Conservation (phyloP, 306 rosid genomes). For the Vigna angularis region DNA sequence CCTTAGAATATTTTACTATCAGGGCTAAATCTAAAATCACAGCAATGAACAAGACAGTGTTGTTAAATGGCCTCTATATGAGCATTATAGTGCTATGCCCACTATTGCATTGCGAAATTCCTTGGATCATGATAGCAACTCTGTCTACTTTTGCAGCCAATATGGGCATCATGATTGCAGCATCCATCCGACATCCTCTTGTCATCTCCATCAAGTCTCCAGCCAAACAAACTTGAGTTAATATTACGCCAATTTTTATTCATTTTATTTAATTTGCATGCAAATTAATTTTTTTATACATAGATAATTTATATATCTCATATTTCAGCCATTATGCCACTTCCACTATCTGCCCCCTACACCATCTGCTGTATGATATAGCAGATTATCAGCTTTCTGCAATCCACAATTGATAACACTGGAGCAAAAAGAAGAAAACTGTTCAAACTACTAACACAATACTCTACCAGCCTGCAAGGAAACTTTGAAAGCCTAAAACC, state of each 20-base stretch:
- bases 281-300: background rate
- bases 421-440: background rate
- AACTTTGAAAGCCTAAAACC: background rate
- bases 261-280: too few relatives aligned
- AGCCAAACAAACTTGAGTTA: background rate
- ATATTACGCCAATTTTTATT: background rate
- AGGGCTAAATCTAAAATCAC: background rate
- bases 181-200: background rate
- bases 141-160: too few relatives aligned
- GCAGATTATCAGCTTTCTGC: background rate
- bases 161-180: background rate
- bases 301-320: too few relatives aligned
- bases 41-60: background rate
- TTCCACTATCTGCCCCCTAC: background rate
- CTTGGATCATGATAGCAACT: background rate
- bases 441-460: background rate
- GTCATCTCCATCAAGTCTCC: background rate
- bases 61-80: background rate
- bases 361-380: background rate
- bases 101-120: background rate
- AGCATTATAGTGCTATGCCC: background rate
- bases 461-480: conserved; percentile 3
- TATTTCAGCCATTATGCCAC: background rate
- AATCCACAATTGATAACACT: background rate
- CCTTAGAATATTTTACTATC: conserved; percentile 7